Evolutionary conservation across 139 green algal genomes (phyloP), one percentile per base, ranked within the genome.

Genomic region (Diplosphaera chodatii): DNA sequence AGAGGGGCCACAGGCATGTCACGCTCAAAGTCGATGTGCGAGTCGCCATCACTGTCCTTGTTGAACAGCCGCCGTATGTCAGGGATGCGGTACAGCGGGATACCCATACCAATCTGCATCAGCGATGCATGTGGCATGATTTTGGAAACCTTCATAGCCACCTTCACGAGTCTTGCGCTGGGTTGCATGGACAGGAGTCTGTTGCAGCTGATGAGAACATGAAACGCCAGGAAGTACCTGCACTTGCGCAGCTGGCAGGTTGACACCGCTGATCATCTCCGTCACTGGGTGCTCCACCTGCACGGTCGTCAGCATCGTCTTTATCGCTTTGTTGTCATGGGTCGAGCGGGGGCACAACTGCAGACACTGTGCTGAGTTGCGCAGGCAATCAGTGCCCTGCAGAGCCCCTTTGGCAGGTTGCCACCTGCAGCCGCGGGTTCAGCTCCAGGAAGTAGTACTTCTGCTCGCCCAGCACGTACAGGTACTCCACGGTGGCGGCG

Each of bases 251-350:
- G 91, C 83, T n/a, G 95, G 95, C 64, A 99, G 89, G 81, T 99
- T 98, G 55, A 95, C 87, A 15, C 83, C 81, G 22, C 88, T 93
- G 82, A 99, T 97, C 82, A 87, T 92, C 82, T 99, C 95, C 18
- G 95, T 98, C 32, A 99, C 95, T 5, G 95, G 95, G 78, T 99
- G 95, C 85, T 99, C 95, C 66, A 98, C 94, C 88, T 95, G 82
- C 0, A 69, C 16, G 37, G 37, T 10, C 37, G 37, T 20, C 37
- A 48, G 8, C 6, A 6, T 48, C 37, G 37, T 10, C 37, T 20
- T 10, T 48, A 10, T 48, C 37, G n/a, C 25, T 37, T 3, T 30
- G n/a, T 3, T 64, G n/a, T n/a, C n/a, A n/a, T n/a, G n/a, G n/a
- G n/a, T n/a, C n/a, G n/a, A n/a, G n/a, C n/a, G n/a, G n/a, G n/a